Conservation (phyloP, 106 monocot species). For the Ottelia alismoides region DNA sequence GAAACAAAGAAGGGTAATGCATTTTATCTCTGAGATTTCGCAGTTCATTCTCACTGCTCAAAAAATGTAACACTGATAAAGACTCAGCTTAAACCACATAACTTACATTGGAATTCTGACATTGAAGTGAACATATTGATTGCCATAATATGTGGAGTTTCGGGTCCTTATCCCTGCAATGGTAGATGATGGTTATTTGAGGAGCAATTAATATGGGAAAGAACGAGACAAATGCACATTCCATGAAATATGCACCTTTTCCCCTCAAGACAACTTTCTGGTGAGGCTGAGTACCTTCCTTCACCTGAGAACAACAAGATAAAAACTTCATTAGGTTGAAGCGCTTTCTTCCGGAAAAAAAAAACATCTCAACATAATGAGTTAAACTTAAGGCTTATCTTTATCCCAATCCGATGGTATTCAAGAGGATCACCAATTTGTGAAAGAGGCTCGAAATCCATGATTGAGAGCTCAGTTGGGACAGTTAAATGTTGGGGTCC, state of each 20-base stretch:
- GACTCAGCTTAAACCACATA: too few species aligned
- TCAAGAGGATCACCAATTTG: too few species aligned
- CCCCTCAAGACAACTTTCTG: conserved; percentile 94
- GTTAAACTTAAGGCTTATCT: too few species aligned
- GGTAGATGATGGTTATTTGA: neutral
- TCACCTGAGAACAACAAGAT: conserved; percentile 76
- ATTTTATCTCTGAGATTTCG: too few species aligned
- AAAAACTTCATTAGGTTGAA: too few species aligned
- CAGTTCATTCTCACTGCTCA: neutral
- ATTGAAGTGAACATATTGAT: conserved; percentile 83
- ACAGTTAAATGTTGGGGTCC: too few species aligned
- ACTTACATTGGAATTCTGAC: conserved; percentile 67
- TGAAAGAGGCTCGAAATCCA: too few species aligned
- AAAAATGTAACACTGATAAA: neutral
- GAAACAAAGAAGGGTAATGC: too few species aligned
- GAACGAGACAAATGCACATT: neutral
- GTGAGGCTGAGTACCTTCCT: conserved; percentile 89
- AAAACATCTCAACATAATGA: too few species aligned
- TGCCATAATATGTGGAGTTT: conserved; percentile 47
- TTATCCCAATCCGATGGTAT: too few species aligned
- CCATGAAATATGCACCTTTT: conserved; percentile 50
- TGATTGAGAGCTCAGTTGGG: too few species aligned
- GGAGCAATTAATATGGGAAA: neutral
- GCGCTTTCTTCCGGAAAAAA: too few species aligned
- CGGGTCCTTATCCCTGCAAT: conserved; percentile 57